Conservation (phyloP, 768 basidiomycete species). For the Collybia nuda region DNA sequence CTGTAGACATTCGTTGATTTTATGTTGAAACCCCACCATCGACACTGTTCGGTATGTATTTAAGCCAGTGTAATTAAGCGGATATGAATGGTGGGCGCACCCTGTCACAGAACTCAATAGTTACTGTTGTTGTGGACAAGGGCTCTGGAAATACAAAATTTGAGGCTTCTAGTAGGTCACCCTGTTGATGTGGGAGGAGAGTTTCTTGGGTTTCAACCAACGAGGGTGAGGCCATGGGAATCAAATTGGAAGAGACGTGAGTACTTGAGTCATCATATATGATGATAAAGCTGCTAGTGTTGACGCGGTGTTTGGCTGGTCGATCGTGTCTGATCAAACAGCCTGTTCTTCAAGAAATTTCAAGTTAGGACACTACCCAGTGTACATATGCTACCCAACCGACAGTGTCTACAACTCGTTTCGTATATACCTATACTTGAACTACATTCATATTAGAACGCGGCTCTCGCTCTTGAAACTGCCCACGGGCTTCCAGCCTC, state of each 20-base stretch:
- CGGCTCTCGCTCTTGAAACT: slow-evolving; percentile 55
- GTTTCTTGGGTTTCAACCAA: neutral
- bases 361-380: too few relatives aligned
- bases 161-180: slow-evolving; percentile 37
- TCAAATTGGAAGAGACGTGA: too few relatives aligned
- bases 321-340: neutral
- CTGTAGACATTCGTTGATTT: neutral
- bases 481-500: slow-evolving; percentile 80
- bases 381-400: too few relatives aligned
- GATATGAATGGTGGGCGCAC: slow-evolving; percentile 39
- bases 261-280: slow-evolving; percentile 29
- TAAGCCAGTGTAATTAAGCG: neutral
- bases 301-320: slow-evolving; percentile 53
- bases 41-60: slow-evolving; percentile 49
- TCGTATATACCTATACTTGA: too few relatives aligned
- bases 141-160: slow-evolving; percentile 58
- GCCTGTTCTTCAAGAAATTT: too few relatives aligned
- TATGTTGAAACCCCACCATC: slow-evolving; percentile 55
- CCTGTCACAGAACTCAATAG: slow-evolving; percentile 92
- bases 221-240: neutral
- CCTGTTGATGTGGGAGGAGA: neutral
- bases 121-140: slow-evolving; percentile 49
- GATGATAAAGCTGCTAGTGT: slow-evolving; percentile 16
- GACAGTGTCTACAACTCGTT: neutral
- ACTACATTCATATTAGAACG: slow-evolving; percentile 25